phyloP scores from a whole-genome alignment of 1,139 yeast species.

The Nakaseomyces sp. region DNA sequence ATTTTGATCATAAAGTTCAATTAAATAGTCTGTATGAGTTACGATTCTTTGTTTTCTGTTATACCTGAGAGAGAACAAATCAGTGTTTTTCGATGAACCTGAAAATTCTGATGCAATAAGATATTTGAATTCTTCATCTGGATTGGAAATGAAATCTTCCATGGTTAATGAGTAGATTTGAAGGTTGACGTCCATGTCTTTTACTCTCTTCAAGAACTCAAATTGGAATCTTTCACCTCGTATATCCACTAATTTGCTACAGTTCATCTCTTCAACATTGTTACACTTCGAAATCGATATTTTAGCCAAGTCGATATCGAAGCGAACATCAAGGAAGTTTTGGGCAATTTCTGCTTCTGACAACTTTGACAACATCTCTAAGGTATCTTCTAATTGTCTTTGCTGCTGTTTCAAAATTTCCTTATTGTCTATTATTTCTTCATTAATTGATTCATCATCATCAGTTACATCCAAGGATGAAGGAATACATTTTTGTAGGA shows the following conservation, averaged over 20 bases:
- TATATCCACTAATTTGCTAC: slow-evolving; percentile 65
- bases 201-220: slow-evolving; percentile 49
- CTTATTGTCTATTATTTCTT: slow-evolving; percentile 24
- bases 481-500: slow-evolving; percentile 67
- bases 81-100: slow-evolving; percentile 31
- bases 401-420: slow-evolving; percentile 15
- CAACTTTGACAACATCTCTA: slow-evolving; percentile 16
- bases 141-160: slow-evolving; percentile 60
- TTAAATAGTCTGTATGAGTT: slow-evolving; percentile 42
- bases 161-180: slow-evolving; percentile 56
- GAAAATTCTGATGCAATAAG: slow-evolving; percentile 59
- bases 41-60: slow-evolving; percentile 53
- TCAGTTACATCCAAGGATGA: slow-evolving; percentile 36
- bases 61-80: slow-evolving; percentile 58
- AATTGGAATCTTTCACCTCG: slow-evolving; percentile 58
- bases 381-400: slow-evolving; percentile 16
- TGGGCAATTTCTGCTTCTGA: slow-evolving; percentile 36
- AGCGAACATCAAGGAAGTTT: slow-evolving; percentile 59
- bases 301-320: slow-evolving; percentile 55
- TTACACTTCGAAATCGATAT: slow-evolving; percentile 62
- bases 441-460: slow-evolving; percentile 13
- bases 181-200: slow-evolving; percentile 60
- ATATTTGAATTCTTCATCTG: slow-evolving; percentile 56
- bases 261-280: slow-evolving; percentile 49
- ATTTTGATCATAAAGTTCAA: slow-evolving; percentile 72